Conservation (phyloP, 306 rosid genomes). For the Sesbania bispinosa region DNA sequence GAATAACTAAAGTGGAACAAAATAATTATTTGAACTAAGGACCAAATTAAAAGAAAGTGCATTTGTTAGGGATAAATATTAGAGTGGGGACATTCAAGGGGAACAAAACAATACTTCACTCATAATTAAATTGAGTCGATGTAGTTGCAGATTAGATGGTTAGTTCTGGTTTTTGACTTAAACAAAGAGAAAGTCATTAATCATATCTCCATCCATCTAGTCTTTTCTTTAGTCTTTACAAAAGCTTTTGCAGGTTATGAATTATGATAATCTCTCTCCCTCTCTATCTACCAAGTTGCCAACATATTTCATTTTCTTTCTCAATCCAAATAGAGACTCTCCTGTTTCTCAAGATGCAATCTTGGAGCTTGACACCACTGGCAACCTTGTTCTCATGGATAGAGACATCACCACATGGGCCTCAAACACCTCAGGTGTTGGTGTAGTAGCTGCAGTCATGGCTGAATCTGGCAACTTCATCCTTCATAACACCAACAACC, state of each 20-base stretch:
- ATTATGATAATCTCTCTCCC: background rate
- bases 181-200: slow-evolving; percentile 9
- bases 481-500: slow-evolving; percentile 41
- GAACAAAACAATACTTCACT: too few relatives aligned
- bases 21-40: too few relatives aligned
- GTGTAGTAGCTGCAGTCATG: slow-evolving; percentile 55
- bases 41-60: too few relatives aligned
- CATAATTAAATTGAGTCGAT: too few relatives aligned
- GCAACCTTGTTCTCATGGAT: slow-evolving; percentile 76
- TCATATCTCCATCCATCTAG: slow-evolving; percentile 41
- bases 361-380: slow-evolving; percentile 72
- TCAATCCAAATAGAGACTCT: slow-evolving; percentile 66
- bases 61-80: too few relatives aligned
- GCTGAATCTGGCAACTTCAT: slow-evolving; percentile 83
- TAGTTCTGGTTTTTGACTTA: slow-evolving; percentile 34
- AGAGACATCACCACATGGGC: slow-evolving; percentile 57
- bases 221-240: slow-evolving; percentile 53
- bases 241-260: slow-evolving; percentile 56
- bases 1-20: too few relatives aligned
- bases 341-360: slow-evolving; percentile 60
- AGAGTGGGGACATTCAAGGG: too few relatives aligned
- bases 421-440: slow-evolving; percentile 65
- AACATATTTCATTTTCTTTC: slow-evolving; percentile 52
- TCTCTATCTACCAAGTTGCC: slow-evolving; percentile 30
- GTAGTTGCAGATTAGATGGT: slow-evolving; percentile 35